These are phyloP conservation scores for Phyllosticta capitalensis DNA, from an alignment of 2,329 filamentous ascomycete genomes.

Conservation along the genomic window DNA sequence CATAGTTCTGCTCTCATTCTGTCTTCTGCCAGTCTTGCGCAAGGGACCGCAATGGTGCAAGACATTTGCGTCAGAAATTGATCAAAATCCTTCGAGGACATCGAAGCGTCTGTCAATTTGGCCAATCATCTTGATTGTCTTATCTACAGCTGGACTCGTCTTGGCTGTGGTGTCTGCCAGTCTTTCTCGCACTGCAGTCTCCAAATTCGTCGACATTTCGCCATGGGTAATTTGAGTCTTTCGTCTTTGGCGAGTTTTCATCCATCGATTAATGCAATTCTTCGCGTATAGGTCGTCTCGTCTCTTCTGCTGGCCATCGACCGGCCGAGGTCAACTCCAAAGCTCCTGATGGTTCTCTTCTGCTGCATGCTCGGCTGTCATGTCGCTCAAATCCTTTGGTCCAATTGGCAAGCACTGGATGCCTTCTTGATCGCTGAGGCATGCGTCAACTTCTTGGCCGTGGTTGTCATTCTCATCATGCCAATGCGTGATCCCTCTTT, in stretches of 20 bases:
- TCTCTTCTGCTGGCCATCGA: constrained; percentile 27
- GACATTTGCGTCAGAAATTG: background rate
- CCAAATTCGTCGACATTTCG: background rate
- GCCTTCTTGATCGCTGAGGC: constrained; percentile 24
- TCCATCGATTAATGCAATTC: no score
- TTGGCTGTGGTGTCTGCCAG: background rate
- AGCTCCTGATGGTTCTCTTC: constrained; percentile 30
- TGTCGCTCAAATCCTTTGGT: constrained; percentile 17
- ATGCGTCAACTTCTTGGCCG: constrained; percentile 23
- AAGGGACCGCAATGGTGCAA: background rate
- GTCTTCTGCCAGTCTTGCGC: background rate
- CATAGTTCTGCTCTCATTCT: background rate
- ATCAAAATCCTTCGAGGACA: background rate
- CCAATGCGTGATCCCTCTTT: constrained; percentile 55
- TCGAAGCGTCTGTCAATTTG: background rate
- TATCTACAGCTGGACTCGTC: background rate
- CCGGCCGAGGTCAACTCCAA: constrained; percentile 33
- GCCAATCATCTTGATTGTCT: constrained; percentile 1
- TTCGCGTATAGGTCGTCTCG: constrained; percentile 30
- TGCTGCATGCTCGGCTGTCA: constrained; percentile 24
- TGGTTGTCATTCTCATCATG: constrained; percentile 54
- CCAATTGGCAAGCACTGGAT: constrained; percentile 17
- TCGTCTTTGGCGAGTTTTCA: no score
- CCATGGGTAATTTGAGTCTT: constrained; percentile 5
- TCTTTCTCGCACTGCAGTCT: background rate